These are phyloP conservation scores for Xylariaceae sp. DNA, from an alignment of 2,329 filamentous ascomycete genomes.

Conservation along the genomic window DNA sequence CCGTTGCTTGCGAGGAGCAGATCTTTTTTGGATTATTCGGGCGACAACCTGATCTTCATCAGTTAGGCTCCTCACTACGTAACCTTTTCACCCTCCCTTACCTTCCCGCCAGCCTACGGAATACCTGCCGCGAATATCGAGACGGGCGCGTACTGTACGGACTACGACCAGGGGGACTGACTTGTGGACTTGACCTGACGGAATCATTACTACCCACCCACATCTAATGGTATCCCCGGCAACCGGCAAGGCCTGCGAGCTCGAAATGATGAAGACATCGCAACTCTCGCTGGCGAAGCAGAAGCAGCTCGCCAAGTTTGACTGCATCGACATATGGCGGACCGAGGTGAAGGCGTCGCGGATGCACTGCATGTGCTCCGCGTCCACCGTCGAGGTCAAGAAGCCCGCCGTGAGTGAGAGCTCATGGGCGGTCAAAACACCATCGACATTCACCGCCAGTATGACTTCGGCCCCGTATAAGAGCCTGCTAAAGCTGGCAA, in stretches of 20 bases:
- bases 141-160: background rate
- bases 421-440: background rate
- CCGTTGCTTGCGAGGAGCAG: background rate
- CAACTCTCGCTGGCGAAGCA: background rate
- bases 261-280: constrained; percentile 9
- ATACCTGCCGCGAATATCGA: background rate
- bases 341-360: constrained; percentile 41
- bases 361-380: constrained; percentile 33
- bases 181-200: background rate
- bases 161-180: background rate
- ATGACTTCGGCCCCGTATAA: background rate
- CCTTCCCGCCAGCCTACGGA: background rate
- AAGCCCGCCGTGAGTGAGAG: background rate
- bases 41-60: background rate
- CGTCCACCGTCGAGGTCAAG: constrained; percentile 21
- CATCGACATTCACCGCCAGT: background rate
- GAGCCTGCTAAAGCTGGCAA: constrained; percentile 1
- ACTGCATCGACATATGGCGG: constrained; percentile 47
- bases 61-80: background rate
- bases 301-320: constrained; percentile 19
- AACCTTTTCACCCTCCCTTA: background rate
- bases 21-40: background rate
- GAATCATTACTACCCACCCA: background rate
- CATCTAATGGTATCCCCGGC: constrained; percentile 1
- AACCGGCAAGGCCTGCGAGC: background rate